Base-by-base conservation (phyloP, 805 yeast species). In the Ogataea naganishii region DNA sequence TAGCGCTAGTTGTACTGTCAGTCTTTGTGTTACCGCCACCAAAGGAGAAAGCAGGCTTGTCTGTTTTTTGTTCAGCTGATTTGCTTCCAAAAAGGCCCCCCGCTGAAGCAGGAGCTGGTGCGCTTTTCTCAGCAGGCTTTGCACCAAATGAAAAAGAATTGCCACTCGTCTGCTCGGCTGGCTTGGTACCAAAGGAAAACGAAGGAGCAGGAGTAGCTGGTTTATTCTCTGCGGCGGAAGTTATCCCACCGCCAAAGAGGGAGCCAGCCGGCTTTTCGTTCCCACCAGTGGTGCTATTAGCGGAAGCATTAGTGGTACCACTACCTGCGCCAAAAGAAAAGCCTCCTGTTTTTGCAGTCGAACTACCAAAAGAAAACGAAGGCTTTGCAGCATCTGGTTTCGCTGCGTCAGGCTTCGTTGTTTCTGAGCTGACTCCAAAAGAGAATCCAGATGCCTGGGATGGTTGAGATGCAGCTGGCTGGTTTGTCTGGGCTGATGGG, bases 1-100 rank as follows among this genome's bases (percentile, higher is more conserved):
- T 23, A 16, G 18, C 33, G 16, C 23, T 29, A 11, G 14, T 30
- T 12, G 18, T 18, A 11, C 13, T 20, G 7, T 18, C 13, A 14
- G 34, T 14, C n/a, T 29, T 17, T 15, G 32, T 17, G 18, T 33
- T 21, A 4, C 32, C 13, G 36, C 18, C 40, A 6, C 49, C 53
- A 35, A 44, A 39, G 10, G 35, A 24, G 30, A 37, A 39, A 3
- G 35, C 44, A 2, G 51, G 31, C 2, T 35, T 33, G 9, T 36
- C 27, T 6, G 37, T 12, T 31, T 36, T 20, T 16, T 14, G 4
- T 11, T 23, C 14, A 15, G 26, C 26, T 23, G 15, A 12, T n/a
- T 11, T 10, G 11, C 26, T 23, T 23, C 14, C 10, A 9, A 9
- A n/a, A 9, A 9, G 14, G 26, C n/a, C 25, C n/a, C 14, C 12